Evolutionary conservation across 768 basidiomycete genomes (phyloP), one percentile per base, ranked within the genome.

Genomic region (Lyophyllum decastes): DNA sequence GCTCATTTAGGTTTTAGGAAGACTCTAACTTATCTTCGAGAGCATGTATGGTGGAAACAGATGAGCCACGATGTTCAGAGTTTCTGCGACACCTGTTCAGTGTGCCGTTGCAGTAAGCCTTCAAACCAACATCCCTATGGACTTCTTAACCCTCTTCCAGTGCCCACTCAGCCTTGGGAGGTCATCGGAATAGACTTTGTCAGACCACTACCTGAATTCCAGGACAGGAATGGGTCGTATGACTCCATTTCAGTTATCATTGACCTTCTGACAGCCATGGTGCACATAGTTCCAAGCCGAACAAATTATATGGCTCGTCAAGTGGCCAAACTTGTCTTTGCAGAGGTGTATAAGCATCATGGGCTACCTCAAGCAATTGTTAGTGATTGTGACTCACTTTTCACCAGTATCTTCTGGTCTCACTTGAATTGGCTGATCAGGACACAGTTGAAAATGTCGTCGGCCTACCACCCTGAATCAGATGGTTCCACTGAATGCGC

Each of bases 41-140:
- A 74, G 17, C 47, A 69, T 21, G 70, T 74, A 2, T 76, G 74
- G 74, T 76, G 76, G 75, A 69, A 68, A 19, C 34, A 57, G 0
- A 70, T 77, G 54, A 61, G 52, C 0, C 8, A 40, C 0, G 47
- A 55, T 19, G 41, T 44, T 5, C 34, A 25, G 4, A 16, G 11
- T 22, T 75, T 47, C 47, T 73, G 72, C 63, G 68, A 70, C 61
- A 11, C 71, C 57, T 59, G 64, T n/a, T n/a, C n/a, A n/a, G n/a
- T n/a, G n/a, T 66, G 64, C 34, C 43, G 52, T 11, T 16, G 35
- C 12, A 56, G 52, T 2, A 69, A 69, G n/a, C 62, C 58, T 0
- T 21, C 35, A 0, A 64, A 55, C 21, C 64, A 69, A 22, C 49
- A 51, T 19, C 68, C 61, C 0, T 66, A 63, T 12, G 64, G 70